Evolutionary conservation across 83 land plant genomes (phyloP), one percentile per base, ranked within the genome.

Genomic region (Diphasiastrum complanatum): DNA sequence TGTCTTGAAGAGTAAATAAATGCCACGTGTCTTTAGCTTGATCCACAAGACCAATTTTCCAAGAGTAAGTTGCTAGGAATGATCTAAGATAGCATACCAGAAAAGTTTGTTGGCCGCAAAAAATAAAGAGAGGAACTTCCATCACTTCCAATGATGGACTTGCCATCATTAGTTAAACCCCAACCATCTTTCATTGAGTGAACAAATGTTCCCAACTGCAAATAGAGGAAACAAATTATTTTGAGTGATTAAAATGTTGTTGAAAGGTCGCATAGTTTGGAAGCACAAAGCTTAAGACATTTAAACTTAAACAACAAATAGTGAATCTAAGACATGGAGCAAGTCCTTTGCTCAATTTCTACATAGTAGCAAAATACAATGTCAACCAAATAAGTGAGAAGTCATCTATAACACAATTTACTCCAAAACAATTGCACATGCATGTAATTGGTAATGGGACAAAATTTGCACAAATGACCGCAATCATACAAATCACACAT

Each of bases 111-210:
- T 11, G 89, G 82, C 29, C 85, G 72, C 49, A 87, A 26, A 26
- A 66, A 65, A 68, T 87, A 87, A 8, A 87, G 35, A 19, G 72
- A 70, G 40, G 95, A 87, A 66, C 70, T 75, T 36, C 95, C 95
- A 71, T 87, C 95, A 57, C 78, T 82, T 41, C 95, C 95, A 73
- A 66, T 81, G 64, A 87, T 35, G 2, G 74, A 38, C 65, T 82
- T 75, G 32, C 95, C 95, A 82, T 87, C 84, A 45, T 81, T 82
- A 45, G 89, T 77, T 58, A 87, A 66, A 20, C 95, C 95, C 95
- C 95, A 87, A 33, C 95, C 95, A 84, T 87, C 95, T 29, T 63
- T 57, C 95, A 87, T 87, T 40, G 70, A 76, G 68, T 87, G 85
- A 25, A 43, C 73, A 63, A 84, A 87, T 24, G 10, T 63, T 36